Evolutionary conservation across 331 rosid genomes (phyloP).

Genomic region (Acacia pycnantha): DNA sequence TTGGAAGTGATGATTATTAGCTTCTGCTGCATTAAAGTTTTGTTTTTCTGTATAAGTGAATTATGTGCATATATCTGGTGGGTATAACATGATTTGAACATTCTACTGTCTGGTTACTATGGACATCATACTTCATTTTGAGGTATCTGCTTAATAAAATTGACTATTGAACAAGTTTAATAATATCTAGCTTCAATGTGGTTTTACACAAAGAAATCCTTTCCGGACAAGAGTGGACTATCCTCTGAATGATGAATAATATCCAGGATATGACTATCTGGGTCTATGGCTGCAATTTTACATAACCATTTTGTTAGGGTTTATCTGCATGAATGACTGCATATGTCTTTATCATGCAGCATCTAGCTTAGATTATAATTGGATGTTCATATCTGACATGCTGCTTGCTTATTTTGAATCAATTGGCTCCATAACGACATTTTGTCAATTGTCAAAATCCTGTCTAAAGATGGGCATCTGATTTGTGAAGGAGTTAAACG

Average conservation of each 20-base stretch:
- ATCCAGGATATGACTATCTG: neutral
- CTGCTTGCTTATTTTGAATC: neutral
- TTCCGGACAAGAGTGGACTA: neutral
- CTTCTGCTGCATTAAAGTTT: neutral
- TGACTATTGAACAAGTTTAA: neutral
- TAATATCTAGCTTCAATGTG: neutral
- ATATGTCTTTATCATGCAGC: neutral
- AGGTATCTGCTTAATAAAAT: neutral
- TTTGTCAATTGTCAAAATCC: neutral
- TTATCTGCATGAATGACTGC: neutral
- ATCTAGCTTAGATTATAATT: neutral
- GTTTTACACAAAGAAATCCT: neutral
- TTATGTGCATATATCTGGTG: slow-evolving; percentile 1
- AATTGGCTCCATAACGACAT: neutral
- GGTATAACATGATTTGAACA: neutral
- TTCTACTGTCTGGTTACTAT: neutral
- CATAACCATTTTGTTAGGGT: slow-evolving; percentile 7
- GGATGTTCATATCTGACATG: neutral
- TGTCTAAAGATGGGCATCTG: neutral
- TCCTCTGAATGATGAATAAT: neutral
- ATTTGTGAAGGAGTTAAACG: neutral
- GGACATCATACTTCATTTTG: neutral
- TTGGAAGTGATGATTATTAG: slow-evolving; percentile 9
- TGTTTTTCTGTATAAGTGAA: neutral
- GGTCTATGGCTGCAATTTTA: slow-evolving; percentile 6